Evolutionary conservation across 2,329 filamentous ascomycete genomes (phyloP).

Genomic region (Ascocoryne sarcoides): DNA sequence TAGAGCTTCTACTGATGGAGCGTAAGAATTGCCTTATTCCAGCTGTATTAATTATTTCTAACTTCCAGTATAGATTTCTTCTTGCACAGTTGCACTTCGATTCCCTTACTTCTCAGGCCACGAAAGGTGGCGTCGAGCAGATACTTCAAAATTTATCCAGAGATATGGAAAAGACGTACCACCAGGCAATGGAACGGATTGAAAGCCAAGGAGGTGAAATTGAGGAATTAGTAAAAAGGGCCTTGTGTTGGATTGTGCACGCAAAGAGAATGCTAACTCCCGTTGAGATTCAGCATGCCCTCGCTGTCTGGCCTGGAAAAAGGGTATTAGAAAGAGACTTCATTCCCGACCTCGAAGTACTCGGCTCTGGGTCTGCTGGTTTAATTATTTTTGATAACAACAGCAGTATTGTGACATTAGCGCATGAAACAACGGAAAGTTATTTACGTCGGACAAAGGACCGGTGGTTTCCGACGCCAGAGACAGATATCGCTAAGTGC

Average conservation of each 20-base stretch:
- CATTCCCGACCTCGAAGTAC: neutral
- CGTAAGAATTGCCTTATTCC: neutral
- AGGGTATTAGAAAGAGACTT: conserved; percentile 15
- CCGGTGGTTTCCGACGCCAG: neutral
- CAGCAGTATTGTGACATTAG: neutral
- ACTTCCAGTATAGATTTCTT: conserved; percentile 5
- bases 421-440: neutral
- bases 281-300: neutral
- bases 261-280: neutral
- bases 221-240: conserved; percentile 24
- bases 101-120: conserved; percentile 23
- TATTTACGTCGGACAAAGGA: neutral
- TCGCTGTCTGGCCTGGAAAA: conserved; percentile 8
- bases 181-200: conserved; percentile 28
- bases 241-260: conserved; percentile 13
- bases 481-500: neutral
- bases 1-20: neutral
- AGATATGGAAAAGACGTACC: conserved; percentile 14
- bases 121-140: conserved; percentile 19
- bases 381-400: neutral
- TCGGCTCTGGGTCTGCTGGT: neutral
- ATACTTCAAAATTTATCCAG: conserved; percentile 24
- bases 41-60: neutral
- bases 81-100: conserved; percentile 28
- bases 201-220: conserved; percentile 22